Evolutionary conservation across 2,329 filamentous ascomycete genomes (phyloP).

Genomic region (Microsporum ferrugineum): DNA sequence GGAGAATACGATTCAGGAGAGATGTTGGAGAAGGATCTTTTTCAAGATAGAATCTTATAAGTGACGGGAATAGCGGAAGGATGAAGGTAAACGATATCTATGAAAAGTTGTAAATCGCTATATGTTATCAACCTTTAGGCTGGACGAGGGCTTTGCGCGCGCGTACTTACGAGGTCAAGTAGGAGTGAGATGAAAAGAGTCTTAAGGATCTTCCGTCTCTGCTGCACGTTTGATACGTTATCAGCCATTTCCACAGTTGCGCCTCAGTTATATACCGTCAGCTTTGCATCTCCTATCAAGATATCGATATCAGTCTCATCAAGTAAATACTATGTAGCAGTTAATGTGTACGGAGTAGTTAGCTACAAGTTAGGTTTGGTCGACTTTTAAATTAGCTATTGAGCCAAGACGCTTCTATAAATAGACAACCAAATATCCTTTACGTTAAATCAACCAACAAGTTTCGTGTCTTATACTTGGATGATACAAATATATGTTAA

Average conservation of each 20-base stretch:
- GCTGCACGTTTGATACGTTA: slow-evolving; percentile 35
- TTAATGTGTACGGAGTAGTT: neutral
- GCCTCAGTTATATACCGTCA: neutral
- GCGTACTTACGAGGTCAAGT: slow-evolving; percentile 62
- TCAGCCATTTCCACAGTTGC: neutral
- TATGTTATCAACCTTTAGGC: neutral
- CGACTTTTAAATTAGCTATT: too few relatives aligned
- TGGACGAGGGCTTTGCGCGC: neutral
- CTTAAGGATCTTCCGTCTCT: slow-evolving; percentile 74
- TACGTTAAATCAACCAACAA: neutral
- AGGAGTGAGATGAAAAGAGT: slow-evolving; percentile 84
- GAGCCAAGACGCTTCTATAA: neutral
- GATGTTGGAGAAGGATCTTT: slow-evolving; percentile 55
- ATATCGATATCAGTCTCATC: neutral
- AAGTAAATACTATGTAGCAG: neutral
- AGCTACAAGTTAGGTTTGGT: neutral
- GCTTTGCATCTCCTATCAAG: neutral
- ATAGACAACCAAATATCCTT: neutral
- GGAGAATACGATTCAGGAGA: slow-evolving; percentile 65
- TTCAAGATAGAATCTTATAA: slow-evolving; percentile 91
- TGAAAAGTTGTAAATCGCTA: slow-evolving; percentile 7
- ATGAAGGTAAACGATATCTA: slow-evolving; percentile 98
- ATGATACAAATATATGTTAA: too few relatives aligned
- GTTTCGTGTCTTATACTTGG: too few relatives aligned
- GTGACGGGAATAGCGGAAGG: slow-evolving; percentile 84